Percentiles rank a stretch among this genome's conserved stretches.
These are phyloP conservation scores for Pontederia paniculata DNA, from an alignment of 176 grass and related monocot genomes.

Conservation along the genomic window DNA sequence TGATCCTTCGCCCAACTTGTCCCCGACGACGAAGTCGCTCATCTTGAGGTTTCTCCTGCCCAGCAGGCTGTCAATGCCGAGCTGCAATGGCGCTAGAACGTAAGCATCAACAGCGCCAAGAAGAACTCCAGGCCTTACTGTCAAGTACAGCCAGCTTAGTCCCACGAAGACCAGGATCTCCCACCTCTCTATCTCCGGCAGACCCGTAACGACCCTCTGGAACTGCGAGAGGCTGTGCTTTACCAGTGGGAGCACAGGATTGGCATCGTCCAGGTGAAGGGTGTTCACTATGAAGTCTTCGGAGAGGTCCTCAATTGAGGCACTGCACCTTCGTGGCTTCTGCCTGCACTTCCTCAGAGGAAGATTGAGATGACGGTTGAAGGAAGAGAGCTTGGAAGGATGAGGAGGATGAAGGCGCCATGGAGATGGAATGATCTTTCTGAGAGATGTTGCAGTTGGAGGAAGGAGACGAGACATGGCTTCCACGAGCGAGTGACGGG, in stretches of 20 bases:
- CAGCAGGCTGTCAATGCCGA: conserved; percentile 48
- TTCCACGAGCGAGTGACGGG: too few relatives aligned
- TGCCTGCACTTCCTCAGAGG: neutral
- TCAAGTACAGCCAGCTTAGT: conserved; percentile 69
- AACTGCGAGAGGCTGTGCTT: conserved; percentile 26
- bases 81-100: conserved; percentile 73
- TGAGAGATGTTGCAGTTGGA: conserved; percentile 5
- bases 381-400: conserved; percentile 23
- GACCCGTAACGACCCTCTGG: conserved; percentile 22
- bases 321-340: conserved; percentile 1
- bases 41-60: conserved; percentile 78
- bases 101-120: conserved; percentile 67
- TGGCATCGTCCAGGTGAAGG: conserved; percentile 37
- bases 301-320: conserved; percentile 15
- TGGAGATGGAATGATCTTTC: conserved; percentile 29
- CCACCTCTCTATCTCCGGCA: conserved; percentile 46
- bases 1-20: conserved; percentile 78
- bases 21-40: conserved; percentile 71
- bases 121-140: conserved; percentile 72
- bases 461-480: conserved; percentile 1
- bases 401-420: conserved; percentile 47
- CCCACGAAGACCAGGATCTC: conserved; percentile 29
- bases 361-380: conserved; percentile 2
- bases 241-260: conserved; percentile 13
- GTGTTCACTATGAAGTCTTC: neutral